phyloP scores from a whole-genome alignment of 2,329 filamentous ascomycete species.

The Monosporascus sp. region DNA sequence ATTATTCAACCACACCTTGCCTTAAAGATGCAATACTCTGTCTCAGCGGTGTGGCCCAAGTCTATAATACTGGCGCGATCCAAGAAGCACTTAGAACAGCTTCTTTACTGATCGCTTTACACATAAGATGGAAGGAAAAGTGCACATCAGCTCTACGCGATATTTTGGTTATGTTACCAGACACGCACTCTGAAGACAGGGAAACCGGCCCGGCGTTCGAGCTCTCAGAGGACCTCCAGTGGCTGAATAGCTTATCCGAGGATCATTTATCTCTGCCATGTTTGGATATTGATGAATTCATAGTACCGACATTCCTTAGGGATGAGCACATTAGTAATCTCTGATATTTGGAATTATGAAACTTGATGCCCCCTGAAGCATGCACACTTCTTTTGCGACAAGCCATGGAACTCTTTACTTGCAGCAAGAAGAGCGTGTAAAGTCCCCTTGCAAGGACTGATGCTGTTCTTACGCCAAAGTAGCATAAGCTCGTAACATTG shows the following conservation, averaged over 20 bases:
- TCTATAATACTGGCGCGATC: constrained; percentile 42
- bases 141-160: constrained; percentile 17
- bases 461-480: no score
- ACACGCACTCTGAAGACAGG: background rate
- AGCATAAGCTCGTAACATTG: no score
- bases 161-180: background rate
- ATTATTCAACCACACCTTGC: constrained; percentile 38
- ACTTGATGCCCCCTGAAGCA: no score
- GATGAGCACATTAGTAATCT: background rate
- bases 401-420: no score
- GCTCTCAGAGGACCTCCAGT: background rate
- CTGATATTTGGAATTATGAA: background rate
- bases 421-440: no score
- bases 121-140: constrained; percentile 45
- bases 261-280: background rate
- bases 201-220: background rate
- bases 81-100: constrained; percentile 51
- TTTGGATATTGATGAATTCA: background rate
- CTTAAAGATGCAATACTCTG: constrained; percentile 47
- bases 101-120: constrained; percentile 46
- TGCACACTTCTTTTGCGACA: no score
- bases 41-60: constrained; percentile 33
- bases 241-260: background rate
- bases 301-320: background rate
- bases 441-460: no score